These are phyloP conservation scores for Debaryomyces prosopidis DNA, from an alignment of 805 yeast genomes.

Conservation along the genomic window DNA sequence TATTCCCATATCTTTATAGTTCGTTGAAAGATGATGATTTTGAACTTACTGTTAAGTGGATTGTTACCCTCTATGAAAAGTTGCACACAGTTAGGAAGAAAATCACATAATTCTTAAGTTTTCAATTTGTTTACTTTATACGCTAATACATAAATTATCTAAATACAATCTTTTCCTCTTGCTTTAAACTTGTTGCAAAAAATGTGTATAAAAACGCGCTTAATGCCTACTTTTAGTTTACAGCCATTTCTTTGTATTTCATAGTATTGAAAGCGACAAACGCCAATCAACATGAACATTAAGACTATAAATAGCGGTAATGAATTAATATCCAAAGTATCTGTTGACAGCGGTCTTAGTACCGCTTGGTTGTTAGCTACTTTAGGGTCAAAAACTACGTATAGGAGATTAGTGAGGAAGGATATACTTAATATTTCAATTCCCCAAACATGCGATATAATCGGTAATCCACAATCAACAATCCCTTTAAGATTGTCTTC, in stretches of 20 bases:
- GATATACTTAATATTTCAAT: slow-evolving; percentile 39
- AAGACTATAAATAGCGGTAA: not conserved
- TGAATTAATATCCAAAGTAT: not conserved
- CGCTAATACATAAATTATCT: no score
- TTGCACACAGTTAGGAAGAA: slow-evolving; percentile 15
- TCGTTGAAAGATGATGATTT: slow-evolving; percentile 21
- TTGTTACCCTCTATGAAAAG: slow-evolving; percentile 24
- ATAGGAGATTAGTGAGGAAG: slow-evolving; percentile 27
- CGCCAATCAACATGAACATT: not conserved
- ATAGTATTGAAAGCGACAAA: no score
- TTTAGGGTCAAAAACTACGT: slow-evolving; percentile 33
- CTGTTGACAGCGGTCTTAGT: slow-evolving; percentile 11
- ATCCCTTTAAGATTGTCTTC: slow-evolving; percentile 35
- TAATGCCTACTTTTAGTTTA: not conserved
- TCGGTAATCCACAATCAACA: slow-evolving; percentile 1
- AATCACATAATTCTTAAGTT: slow-evolving; percentile 9
- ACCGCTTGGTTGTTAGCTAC: slow-evolving; percentile 44
- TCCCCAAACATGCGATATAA: slow-evolving; percentile 38
- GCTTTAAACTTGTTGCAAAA: no score
- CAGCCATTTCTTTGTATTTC: not conserved
- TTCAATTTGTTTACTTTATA: no score
- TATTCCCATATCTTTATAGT: slow-evolving; percentile 20
- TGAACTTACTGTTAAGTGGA: slow-evolving; percentile 23
- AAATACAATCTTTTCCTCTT: no score
- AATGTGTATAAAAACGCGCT: no score